A percentile compares a stretch with the other conserved stretches of the same genome.
Evolutionary conservation across 1,284 basidiomycete genomes (phyloP).

Genomic region (Trichosporon sp.): DNA sequence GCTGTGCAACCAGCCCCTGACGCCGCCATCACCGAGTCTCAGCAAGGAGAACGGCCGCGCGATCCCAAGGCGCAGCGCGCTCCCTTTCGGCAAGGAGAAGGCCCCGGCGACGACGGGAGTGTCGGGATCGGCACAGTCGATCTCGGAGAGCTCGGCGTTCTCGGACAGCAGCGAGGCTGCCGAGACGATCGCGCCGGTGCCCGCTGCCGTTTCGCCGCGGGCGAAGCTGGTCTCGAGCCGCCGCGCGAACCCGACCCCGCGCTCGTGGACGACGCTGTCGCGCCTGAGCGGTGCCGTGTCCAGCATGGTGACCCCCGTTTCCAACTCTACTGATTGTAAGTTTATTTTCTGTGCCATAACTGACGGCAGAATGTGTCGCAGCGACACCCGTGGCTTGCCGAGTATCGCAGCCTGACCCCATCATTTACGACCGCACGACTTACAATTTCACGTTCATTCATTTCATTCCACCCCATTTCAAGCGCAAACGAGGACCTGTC

Average conservation of each 20-base stretch:
- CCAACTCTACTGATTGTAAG: not conserved
- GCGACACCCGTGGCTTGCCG: not conserved
- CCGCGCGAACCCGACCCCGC: not conserved
- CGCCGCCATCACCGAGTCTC: not conserved
- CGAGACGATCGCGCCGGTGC: not conserved
- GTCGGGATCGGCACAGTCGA: not conserved
- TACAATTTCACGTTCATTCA: not conserved
- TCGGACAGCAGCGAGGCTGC: not conserved
- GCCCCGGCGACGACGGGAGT: not conserved
- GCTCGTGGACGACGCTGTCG: not conserved
- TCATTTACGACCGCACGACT: not conserved
- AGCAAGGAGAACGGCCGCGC: not conserved
- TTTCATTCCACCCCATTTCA: not conserved
- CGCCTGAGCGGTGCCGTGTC: not conserved
- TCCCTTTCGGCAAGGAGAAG: not conserved
- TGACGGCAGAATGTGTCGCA: not conserved
- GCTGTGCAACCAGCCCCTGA: not conserved
- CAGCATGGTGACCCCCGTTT: not conserved
- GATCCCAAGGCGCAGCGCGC: not conserved
- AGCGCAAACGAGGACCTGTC: not conserved
- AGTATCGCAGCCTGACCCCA: not conserved
- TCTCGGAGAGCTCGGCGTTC: not conserved
- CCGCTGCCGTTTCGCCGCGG: not conserved
- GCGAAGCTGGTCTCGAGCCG: not conserved
- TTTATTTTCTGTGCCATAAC: not conserved